Conservation (phyloP, 2,329 filamentous ascomycete genomes). For the Penicillium sp. region DNA sequence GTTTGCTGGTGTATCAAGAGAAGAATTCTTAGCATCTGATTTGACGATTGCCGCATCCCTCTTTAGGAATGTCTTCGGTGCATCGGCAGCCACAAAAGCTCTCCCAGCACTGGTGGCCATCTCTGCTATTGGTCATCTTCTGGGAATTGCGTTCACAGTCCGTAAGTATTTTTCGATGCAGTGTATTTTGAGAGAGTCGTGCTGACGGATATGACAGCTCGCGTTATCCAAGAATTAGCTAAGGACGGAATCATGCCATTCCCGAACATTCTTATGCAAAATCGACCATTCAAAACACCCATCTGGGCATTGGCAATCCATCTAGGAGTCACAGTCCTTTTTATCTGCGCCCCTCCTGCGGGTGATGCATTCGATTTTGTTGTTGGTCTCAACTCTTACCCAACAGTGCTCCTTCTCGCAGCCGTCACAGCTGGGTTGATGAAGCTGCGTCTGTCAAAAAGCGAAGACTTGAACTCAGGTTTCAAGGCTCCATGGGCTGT, state of each 20-base stretch:
- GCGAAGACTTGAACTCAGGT: conserved; percentile 10
- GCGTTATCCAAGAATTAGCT: conserved; percentile 25
- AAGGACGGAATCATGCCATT: conserved; percentile 29
- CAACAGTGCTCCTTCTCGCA: conserved; percentile 17
- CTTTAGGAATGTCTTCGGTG: conserved; percentile 45
- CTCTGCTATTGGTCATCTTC: conserved; percentile 26
- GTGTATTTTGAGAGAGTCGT: not conserved
- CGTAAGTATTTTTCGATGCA: conserved; percentile 8
- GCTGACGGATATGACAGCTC: conserved; percentile 10
- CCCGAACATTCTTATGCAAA: conserved; percentile 24
- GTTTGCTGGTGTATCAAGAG: conserved; percentile 55
- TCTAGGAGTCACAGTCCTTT: conserved; percentile 20
- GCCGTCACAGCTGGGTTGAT: conserved; percentile 20
- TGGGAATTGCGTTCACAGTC: conserved; percentile 24
- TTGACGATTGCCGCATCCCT: conserved; percentile 56
- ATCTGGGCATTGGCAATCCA: conserved; percentile 18
- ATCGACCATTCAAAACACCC: conserved; percentile 24
- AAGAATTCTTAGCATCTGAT: conserved; percentile 53
- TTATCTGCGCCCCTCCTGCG: conserved; percentile 26
- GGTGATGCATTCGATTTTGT: conserved; percentile 27
- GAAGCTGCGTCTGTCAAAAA: conserved; percentile 13
- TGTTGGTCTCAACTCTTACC: conserved; percentile 22
- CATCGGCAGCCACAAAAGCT: conserved; percentile 29
- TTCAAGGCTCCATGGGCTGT: conserved; percentile 20
- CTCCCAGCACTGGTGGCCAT: conserved; percentile 23